Conservation (phyloP, 1,284 basidiomycete species). For the Trichosporon sp. region DNA sequence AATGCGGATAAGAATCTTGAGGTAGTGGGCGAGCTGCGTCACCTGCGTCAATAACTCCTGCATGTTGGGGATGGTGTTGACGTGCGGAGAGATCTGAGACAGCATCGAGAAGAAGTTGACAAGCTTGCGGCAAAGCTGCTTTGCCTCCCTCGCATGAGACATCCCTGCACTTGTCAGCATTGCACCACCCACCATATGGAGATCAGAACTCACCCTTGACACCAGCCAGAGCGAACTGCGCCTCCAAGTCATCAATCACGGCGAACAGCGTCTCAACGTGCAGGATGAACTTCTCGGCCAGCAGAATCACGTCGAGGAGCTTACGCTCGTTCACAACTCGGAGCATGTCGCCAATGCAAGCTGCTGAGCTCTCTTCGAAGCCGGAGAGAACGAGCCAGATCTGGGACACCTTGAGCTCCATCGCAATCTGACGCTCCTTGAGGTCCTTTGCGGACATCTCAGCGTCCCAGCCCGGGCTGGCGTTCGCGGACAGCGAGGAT, state of each 20-base stretch:
- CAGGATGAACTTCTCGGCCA: constrained; percentile 98
- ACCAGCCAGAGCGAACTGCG: constrained; percentile 76
- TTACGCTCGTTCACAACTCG: constrained; percentile 94
- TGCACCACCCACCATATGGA: constrained; percentile 20
- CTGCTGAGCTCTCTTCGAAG: constrained; percentile 98
- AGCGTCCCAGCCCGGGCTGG: constrained; percentile 38
- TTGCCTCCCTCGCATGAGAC: constrained; percentile 95
- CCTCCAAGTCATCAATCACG: constrained; percentile 94
- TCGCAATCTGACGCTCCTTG: constrained; percentile 86
- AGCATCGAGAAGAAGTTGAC: constrained; percentile 97
- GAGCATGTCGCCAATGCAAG: constrained; percentile 98
- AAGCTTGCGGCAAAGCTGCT: constrained; percentile 97
- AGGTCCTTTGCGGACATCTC: constrained; percentile 79
- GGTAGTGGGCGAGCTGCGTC: constrained; percentile 96
- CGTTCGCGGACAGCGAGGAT: constrained; percentile 44
- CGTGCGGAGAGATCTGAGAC: constrained; percentile 60
- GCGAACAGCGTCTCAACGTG: constrained; percentile 98
- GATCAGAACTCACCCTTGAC: constrained; percentile 71
- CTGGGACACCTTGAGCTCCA: constrained; percentile 97
- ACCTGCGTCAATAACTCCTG: constrained; percentile 97
- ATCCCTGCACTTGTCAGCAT: constrained; percentile 66
- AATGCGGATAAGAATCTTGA: constrained; percentile 98
- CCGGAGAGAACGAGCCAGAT: constrained; percentile 99
- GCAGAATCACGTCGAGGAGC: constrained; percentile 93
- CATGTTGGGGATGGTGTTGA: constrained; percentile 67